Percentiles rank a stretch among this genome's conserved stretches.
These are phyloP conservation scores for Teratosphaeria pseudoeucalypti DNA, from an alignment of 2,329 filamentous ascomycete species.

Conservation along the genomic window DNA sequence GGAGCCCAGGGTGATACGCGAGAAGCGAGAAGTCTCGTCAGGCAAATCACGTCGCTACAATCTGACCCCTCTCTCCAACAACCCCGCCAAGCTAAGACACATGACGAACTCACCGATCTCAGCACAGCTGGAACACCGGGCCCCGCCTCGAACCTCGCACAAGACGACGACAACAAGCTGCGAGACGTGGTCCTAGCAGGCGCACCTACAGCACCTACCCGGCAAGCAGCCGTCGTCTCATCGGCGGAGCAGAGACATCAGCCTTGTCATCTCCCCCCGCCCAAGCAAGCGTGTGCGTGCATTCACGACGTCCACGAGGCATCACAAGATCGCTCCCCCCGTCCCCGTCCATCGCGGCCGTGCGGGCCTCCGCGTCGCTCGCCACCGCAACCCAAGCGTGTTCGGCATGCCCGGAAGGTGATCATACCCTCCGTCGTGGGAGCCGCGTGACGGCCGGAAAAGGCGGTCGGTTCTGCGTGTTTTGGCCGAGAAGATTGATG, in stretches of 20 bases:
- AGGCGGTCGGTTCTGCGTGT: conserved; percentile 20
- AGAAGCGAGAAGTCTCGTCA: not conserved
- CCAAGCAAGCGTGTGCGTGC: conserved; percentile 24
- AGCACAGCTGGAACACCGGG: conserved; percentile 6
- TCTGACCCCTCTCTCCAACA: conserved; percentile 11
- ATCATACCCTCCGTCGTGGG: conserved; percentile 32
- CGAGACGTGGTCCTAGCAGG: conserved; percentile 19
- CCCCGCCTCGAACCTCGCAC: conserved; percentile 7
- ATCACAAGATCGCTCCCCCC: conserved; percentile 25
- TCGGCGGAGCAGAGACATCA: conserved; percentile 23
- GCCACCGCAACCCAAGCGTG: conserved; percentile 17
- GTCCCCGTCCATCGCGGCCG: conserved; percentile 30
- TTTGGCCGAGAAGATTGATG: conserved; percentile 27
- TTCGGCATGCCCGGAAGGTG: conserved; percentile 31
- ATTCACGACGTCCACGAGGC: conserved; percentile 29
- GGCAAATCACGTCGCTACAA: conserved; percentile 11
- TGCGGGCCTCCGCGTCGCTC: conserved; percentile 29
- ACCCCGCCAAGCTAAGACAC: conserved; percentile 18
- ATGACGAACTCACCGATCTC: conserved; percentile 13
- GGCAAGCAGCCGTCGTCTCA: conserved; percentile 19
- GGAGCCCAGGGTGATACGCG: not conserved
- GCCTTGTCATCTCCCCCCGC: conserved; percentile 11
- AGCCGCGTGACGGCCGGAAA: conserved; percentile 27
- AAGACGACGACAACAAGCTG: conserved; percentile 7
- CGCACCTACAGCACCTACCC: conserved; percentile 5